Evolutionary conservation across 495 filamentous ascomycete genomes (phyloP), one percentile per base, ranked within the genome.

Genomic region (Hypoxylon perforatum): DNA sequence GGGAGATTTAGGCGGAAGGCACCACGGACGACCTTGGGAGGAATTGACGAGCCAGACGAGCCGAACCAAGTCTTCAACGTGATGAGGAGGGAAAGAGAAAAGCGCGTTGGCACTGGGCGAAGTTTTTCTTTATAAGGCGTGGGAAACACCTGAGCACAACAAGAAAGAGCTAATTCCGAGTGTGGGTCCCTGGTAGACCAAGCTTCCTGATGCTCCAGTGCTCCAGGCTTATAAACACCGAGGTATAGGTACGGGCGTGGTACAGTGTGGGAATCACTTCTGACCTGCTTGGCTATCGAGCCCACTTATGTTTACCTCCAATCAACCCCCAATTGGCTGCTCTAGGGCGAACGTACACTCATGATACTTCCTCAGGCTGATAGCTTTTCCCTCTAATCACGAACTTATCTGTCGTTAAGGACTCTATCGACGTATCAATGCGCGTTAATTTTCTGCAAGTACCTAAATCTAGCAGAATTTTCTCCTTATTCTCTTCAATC

Each of bases 1-100:
- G 66, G 66, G 65, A 67, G 66, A 65, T 59, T 67, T 67, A 30
- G 64, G 50, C 38, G 70, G 73, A 75, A 71, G 67, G 69, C 70
- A 75, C 71, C 71, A 72, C 58, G 63, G 67, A 65, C 64, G 59
- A 72, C 65, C 69, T 71, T 72, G 71, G 66, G 65, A 57, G 67
- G 63, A 70, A 73, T 75, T 71, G 70, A 72, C 57, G 17, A 70
- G 70, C 66, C 57, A 70, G 72, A 63, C 66, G 60, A 58, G 58
- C 59, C 68, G 72, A 73, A 71, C 70, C 51, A 72, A 72, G 68
- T 72, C 71, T 70, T 69, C 71, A 67, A 76, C 73, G 71, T 69
- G 73, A 70, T 71, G 74, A 61, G 65, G 60, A 58, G 65, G 62
- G 54, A 57, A 61, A 63, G 67, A 73, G 60, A 48, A 60, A 72